Percentiles rank a stretch among this genome's conserved stretches.
phyloP scores from a whole-genome alignment of 345 rosid genomes.

The Leavenworthia alabamica region DNA sequence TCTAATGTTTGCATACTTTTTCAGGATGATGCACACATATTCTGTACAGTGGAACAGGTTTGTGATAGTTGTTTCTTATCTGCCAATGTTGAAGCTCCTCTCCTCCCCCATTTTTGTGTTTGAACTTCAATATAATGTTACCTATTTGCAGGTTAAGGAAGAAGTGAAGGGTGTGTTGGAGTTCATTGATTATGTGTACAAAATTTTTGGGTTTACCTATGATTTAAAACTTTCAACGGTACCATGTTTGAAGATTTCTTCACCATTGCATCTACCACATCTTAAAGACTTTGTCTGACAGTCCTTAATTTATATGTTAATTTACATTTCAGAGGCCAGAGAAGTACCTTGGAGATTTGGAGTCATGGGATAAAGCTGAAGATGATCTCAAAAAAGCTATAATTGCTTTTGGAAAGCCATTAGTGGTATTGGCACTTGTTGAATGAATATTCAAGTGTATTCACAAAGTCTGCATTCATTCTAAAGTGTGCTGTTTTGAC shows the following conservation, averaged over 20 bases:
- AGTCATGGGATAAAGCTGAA: conserved; percentile 91
- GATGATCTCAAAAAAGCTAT: conserved; percentile 71
- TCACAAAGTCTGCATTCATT: not conserved
- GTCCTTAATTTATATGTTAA: not conserved
- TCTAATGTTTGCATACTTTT: conserved; percentile 7
- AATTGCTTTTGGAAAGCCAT: conserved; percentile 69
- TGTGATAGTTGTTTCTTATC: conserved; percentile 16
- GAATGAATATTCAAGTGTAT: not conserved
- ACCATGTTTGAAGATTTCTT: conserved; percentile 24
- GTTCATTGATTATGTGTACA: conserved; percentile 67
- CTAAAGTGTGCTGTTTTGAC: conserved; percentile 22
- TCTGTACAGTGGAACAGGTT: conserved; percentile 85
- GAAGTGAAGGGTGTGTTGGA: conserved; percentile 80
- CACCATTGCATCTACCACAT: not conserved
- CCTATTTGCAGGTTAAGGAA: conserved; percentile 58
- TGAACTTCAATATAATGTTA: not conserved
- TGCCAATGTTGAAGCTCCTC: not conserved
- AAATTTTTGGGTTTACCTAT: conserved; percentile 77
- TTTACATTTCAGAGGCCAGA: conserved; percentile 76
- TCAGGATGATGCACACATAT: conserved; percentile 97
- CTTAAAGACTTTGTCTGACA: not conserved
- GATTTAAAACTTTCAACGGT: conserved; percentile 92
- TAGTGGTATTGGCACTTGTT: conserved; percentile 50
- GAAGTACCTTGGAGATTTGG: conserved; percentile 69
- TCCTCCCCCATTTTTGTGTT: not conserved